Evolutionary conservation across 345 rosid species (phyloP), one percentile per base, ranked within the genome.

Genomic region (Clausena lansium): DNA sequence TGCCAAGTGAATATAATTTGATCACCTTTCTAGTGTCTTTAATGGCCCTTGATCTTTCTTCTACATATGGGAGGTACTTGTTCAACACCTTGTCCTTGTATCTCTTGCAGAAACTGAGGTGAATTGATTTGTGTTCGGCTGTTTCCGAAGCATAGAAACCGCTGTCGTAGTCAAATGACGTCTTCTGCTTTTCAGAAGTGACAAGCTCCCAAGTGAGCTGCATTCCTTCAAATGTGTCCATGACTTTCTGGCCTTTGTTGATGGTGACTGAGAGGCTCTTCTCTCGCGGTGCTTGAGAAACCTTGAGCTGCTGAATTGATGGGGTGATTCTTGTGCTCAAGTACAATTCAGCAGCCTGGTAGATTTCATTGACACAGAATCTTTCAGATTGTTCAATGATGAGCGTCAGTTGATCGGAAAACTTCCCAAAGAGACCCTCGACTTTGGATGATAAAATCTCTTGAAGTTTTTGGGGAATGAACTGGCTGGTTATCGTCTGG

Each of bases 161-260:
- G 5, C 27, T 67, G 2, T 52, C 27, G 0, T 9, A 1, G 25
- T 55, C 65, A 0, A 24, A 22, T 7, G 50, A 35, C 24, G 63
- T n/a, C 52, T 68, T 77, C 73, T 28, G 63, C 1, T 71, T 74
- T 60, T 79, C 81, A 1, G 70, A 63, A 13, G 41, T 61, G 20
- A 54, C 30, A 22, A 79, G 76, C 62, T 79, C 78, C 87, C 85
- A 82, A 0, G 19, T 65, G 36, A 82, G 14, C n/a, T 80, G 71
- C 22, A 78, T 47, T 11, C 80, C 84, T 75, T 82, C 76, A 25
- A 75, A 82, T 3, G 54, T 4, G 61, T 82, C 87, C 1, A n/a
- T 6, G 61, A 82, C 50, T 17, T 55, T 72, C 38, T 82, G 80
- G 36, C 85, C 87, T 70, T 47, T 72, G 39, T 67, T 30, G 14